Conservation (phyloP, 371 early-diverging fungal genomes). For the Mortierella sp. region DNA sequence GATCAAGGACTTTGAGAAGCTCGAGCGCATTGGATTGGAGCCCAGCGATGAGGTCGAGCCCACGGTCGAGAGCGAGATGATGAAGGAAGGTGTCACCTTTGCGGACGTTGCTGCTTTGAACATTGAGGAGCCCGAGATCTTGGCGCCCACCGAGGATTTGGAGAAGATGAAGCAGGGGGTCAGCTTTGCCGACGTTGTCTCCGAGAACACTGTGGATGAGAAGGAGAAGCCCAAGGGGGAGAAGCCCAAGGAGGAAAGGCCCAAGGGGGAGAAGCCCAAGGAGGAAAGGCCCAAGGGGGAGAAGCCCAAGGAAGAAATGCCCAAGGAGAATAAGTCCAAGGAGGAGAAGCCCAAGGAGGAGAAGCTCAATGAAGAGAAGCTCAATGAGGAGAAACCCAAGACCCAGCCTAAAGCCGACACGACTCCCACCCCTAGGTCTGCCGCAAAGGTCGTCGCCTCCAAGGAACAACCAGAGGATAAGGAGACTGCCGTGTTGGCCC, state of each 20-base stretch:
- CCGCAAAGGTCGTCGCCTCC: background rate
- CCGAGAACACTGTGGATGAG: slow-evolving; percentile 20
- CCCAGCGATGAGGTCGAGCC: slow-evolving; percentile 37
- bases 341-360: background rate
- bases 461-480: background rate
- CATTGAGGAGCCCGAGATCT: slow-evolving; percentile 26
- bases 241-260: background rate
- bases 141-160: slow-evolving; percentile 45
- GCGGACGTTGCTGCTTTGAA: slow-evolving; percentile 25
- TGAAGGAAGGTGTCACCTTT: slow-evolving; percentile 41
- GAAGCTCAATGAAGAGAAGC: too few relatives aligned
- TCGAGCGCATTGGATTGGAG: slow-evolving; percentile 34
- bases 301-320: too few relatives aligned
- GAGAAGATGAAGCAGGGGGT: slow-evolving; percentile 41
- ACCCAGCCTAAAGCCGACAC: background rate
- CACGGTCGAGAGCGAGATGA: slow-evolving; percentile 43
- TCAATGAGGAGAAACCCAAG: background rate
- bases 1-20: slow-evolving; percentile 24
- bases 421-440: background rate
- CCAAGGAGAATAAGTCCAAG: too few relatives aligned
- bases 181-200: slow-evolving; percentile 28
- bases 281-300: background rate
- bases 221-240: background rate
- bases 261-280: background rate
- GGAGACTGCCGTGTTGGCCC: slow-evolving; percentile 4